Base-by-base conservation (phyloP, 2,329 filamentous ascomycete genomes). In the Colletotrichum caudatum region DNA sequence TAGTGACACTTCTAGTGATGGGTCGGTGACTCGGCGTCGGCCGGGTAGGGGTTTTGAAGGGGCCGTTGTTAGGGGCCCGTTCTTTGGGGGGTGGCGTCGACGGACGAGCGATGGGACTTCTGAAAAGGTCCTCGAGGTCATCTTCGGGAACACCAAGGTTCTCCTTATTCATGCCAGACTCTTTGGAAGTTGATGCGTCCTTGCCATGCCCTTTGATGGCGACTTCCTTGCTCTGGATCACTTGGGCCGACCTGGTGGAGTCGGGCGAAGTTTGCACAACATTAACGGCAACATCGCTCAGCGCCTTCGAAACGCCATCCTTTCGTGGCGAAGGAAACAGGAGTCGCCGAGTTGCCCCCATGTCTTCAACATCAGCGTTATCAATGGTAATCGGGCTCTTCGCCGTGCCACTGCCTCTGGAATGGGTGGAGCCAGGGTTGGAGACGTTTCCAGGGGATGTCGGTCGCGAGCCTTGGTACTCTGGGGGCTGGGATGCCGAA, bases 291-390 rank as follows among this genome's bases (percentile, higher is more conserved):
- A 89, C 79, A 75, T 91, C 89, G 60, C 87, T 86, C 2, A 93
- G 84, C 29, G 88, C 86, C 77, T 90, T 93, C 1, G 86, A 82
- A 57, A 89, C 84, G 46, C 87, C 88, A 39, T 90, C 88, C 74
- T 92, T 92, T 54, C 90, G 87, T 2, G 93, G 93, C 0, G 92
- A 94, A 1, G 93, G 92, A 77, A 96, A 96, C 1, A 96, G 84
- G 2, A 95, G 81, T 69, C 94, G 87, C 72, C 92, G 87, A 0
- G 92, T 94, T 63, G 79, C 81, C 44, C 88, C 89, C 23, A 86
- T 79, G 16, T 82, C 80, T n/a, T 83, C 79, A 61, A 88, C 81
- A 44, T 86, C 84, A 62, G 84, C 76, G 51, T 87, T 83, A 44
- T 86, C 85, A 7, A 88, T 74, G 37, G 85, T 82, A 44, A 91